Evolutionary conservation across 108 stramenopile species (phyloP).

Genomic region (Schizochytrium sp.): DNA sequence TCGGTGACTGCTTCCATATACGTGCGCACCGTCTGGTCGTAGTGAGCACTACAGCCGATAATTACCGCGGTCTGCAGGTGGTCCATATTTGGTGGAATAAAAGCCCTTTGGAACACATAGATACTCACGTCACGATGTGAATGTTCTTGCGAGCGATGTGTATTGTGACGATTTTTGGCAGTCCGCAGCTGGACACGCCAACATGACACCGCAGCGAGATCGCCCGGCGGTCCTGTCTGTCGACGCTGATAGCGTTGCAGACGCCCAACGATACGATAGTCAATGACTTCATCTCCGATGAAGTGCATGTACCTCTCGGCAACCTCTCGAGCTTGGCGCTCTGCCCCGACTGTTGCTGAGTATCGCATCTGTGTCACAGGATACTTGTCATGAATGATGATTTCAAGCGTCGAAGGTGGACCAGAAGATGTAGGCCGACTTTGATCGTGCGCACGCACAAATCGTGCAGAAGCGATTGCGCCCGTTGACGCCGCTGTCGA

Average conservation of each 20-base stretch:
- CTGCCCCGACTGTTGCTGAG: not conserved
- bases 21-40: not conserved
- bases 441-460: not conserved
- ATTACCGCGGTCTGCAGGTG: not conserved
- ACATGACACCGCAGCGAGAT: not conserved
- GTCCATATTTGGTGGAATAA: constrained; percentile 1
- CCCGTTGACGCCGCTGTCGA: not conserved
- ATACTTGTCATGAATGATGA: not conserved
- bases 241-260: not conserved
- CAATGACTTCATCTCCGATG: not conserved
- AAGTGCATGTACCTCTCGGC: not conserved
- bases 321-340: not conserved
- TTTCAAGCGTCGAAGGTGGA: not conserved
- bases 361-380: not conserved
- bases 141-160: not conserved
- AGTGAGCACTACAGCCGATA: not conserved
- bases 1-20: not conserved
- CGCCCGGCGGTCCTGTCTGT: not conserved
- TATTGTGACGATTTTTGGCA: not conserved
- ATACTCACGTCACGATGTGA: not conserved
- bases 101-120: not conserved
- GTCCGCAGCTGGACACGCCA: not conserved
- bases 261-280: not conserved
- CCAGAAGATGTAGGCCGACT: not conserved
- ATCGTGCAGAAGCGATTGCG: not conserved